Conservation (phyloP, 2,329 filamentous ascomycete genomes). For the Ascochyta viciae-villosae region DNA sequence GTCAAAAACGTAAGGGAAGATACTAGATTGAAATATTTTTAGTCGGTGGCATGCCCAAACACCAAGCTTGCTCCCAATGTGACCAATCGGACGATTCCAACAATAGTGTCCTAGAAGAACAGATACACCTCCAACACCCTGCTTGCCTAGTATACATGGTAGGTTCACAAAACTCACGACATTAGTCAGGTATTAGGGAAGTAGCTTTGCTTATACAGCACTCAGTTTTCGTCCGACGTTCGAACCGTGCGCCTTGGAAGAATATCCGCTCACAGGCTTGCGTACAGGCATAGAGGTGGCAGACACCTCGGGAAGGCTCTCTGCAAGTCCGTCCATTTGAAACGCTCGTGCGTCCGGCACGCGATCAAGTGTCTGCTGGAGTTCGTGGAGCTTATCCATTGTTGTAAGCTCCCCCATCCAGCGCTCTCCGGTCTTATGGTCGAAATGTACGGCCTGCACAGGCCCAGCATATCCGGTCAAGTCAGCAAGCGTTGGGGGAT, state of each 20-base stretch:
- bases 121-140: background rate
- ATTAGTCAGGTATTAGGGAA: background rate
- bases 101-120: background rate
- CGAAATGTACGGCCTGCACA: constrained; percentile 40
- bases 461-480: constrained; percentile 36
- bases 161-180: background rate
- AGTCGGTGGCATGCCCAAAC: background rate
- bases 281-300: constrained; percentile 18
- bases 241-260: background rate
- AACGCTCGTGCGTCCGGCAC: constrained; percentile 11
- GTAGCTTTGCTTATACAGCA: background rate
- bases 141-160: background rate
- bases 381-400: constrained; percentile 25
- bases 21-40: background rate
- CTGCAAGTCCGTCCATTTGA: constrained; percentile 19
- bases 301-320: constrained; percentile 19
- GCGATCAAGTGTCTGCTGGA: constrained; percentile 14
- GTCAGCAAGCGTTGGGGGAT: constrained; percentile 53
- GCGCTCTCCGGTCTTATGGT: constrained; percentile 35
- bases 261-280: constrained; percentile 20
- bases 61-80: constrained; percentile 8
- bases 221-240: background rate
- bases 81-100: constrained; percentile 1
- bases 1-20: background rate
- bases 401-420: constrained; percentile 35